Evolutionary conservation across 1,284 basidiomycete species (phyloP).

Genomic region (Tilletia caries): DNA sequence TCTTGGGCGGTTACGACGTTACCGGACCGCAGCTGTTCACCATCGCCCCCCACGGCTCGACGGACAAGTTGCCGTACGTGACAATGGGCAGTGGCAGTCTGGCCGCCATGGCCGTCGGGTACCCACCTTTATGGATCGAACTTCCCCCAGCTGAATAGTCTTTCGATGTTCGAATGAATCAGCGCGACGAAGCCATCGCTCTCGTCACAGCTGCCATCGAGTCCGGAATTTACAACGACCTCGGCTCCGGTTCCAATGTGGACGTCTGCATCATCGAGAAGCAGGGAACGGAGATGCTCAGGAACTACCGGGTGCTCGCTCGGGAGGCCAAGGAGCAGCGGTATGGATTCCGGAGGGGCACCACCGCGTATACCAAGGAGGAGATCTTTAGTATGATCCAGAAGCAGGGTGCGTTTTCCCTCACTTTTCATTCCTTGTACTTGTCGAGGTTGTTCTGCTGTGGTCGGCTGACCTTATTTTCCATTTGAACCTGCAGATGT

Average conservation of each 20-base stretch:
- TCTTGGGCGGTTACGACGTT: conserved; percentile 90
- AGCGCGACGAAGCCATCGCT: conserved; percentile 77
- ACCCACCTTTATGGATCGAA: conserved; percentile 8
- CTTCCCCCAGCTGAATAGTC: background rate
- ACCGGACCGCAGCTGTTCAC: conserved; percentile 95
- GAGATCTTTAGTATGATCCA: conserved; percentile 47
- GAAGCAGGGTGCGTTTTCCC: conserved; percentile 62
- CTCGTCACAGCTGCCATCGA: conserved; percentile 84
- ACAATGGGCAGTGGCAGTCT: conserved; percentile 96
- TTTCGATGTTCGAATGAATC: conserved; percentile 17
- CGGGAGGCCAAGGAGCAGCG: conserved; percentile 47
- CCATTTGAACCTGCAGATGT: background rate
- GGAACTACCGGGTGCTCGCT: conserved; percentile 51
- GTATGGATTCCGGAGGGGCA: conserved; percentile 66
- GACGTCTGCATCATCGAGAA: conserved; percentile 83
- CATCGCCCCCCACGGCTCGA: conserved; percentile 92
- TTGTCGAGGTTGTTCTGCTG: too few relatives aligned
- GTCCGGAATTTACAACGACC: conserved; percentile 98
- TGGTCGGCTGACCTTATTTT: too few relatives aligned
- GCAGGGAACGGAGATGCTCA: conserved; percentile 42
- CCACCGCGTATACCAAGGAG: conserved; percentile 61
- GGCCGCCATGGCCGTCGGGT: conserved; percentile 86
- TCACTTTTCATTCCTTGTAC: conserved; percentile 2
- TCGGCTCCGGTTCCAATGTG: conserved; percentile 94
- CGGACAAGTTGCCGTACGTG: conserved; percentile 97